Evolutionary conservation across 345 rosid species (phyloP), one percentile per base, ranked within the genome.

Genomic region (Arabidopsis arenosa): DNA sequence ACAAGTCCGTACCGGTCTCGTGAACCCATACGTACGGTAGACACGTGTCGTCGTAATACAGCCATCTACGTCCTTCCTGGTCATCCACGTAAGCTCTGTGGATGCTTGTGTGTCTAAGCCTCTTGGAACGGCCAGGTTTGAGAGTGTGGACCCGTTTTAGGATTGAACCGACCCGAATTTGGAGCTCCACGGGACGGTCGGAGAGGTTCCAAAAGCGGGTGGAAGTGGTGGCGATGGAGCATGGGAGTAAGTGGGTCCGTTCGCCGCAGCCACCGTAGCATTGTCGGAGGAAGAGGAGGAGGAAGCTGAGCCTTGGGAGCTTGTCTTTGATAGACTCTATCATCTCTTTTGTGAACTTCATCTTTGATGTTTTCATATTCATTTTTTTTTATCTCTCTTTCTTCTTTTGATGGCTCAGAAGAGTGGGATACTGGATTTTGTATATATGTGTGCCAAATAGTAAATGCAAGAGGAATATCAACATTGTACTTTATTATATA

Each of bases 21-120:
- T 91, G 87, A 5, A 91, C 86, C 98, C 98, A 93, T 7, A 93
- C 84, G 68, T 93, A 93, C 33, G 96, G 98, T 43, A 80, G 89
- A 52, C 89, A 87, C 1, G 97, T 85, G 80, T 89, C 89, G 43
- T 93, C 97, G 35, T 84, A 80, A 72, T 93, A 88, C 62, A 86
- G 61, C 90, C 92, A 70, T 74, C 82, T 85, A 83, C 79, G 87
- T 85, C 76, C 83, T 41, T 88, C 81, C 6, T 77, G 87, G 15
- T 56, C 63, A 2, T 51, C 10, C n/a, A 63, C 62, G 59, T 89
- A 81, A 10, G 96, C 90, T 72, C 82, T 87, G 83, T 89, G 87
- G 65, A 93, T 87, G 90, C 80, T 86, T 85, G 85, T 87, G 78
- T 89, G 86, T 51, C 83, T 86, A 4, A 91, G 78, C 73, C 89